Evolutionary conservation across 345 rosid genomes (phyloP).

Genomic region (Hibiscus trionum): DNA sequence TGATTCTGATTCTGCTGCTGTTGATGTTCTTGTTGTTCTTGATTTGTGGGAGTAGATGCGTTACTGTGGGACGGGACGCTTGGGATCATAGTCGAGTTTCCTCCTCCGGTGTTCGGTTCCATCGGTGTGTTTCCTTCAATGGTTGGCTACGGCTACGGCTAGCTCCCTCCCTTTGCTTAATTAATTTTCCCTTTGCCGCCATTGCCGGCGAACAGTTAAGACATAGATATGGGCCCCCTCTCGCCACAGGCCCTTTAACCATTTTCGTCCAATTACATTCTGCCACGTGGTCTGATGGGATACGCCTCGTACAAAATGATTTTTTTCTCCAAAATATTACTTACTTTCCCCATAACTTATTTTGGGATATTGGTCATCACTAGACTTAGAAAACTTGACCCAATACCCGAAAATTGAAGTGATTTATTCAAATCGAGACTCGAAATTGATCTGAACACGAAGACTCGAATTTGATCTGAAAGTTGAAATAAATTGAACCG

Average conservation of each 20-base stretch:
- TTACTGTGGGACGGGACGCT: constrained; percentile 35
- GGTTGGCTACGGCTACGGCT: background rate
- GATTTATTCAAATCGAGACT: too few relatives aligned
- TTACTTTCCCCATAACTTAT: too few relatives aligned
- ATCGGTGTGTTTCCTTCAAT: constrained; percentile 6
- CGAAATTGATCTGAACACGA: too few relatives aligned
- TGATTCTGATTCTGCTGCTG: constrained; percentile 37
- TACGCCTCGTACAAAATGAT: constrained; percentile 32
- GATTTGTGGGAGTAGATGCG: constrained; percentile 45
- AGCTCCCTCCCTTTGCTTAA: background rate
- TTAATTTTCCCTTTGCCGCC: background rate
- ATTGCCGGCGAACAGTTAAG: background rate
- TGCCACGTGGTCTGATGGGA: constrained; percentile 66
- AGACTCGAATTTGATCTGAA: too few relatives aligned
- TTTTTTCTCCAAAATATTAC: background rate
- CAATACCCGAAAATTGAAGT: too few relatives aligned
- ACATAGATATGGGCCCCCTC: background rate
- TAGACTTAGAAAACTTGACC: too few relatives aligned
- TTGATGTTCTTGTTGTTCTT: constrained; percentile 37
- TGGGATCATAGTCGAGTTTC: constrained; percentile 47
- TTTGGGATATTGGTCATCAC: too few relatives aligned
- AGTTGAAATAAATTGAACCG: too few relatives aligned
- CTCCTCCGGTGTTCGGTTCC: constrained; percentile 44
- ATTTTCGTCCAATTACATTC: background rate
- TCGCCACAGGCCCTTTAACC: background rate